Evolutionary conservation across 2,329 filamentous ascomycete species (phyloP).

Genomic region (Colletotrichum cordylinicola): DNA sequence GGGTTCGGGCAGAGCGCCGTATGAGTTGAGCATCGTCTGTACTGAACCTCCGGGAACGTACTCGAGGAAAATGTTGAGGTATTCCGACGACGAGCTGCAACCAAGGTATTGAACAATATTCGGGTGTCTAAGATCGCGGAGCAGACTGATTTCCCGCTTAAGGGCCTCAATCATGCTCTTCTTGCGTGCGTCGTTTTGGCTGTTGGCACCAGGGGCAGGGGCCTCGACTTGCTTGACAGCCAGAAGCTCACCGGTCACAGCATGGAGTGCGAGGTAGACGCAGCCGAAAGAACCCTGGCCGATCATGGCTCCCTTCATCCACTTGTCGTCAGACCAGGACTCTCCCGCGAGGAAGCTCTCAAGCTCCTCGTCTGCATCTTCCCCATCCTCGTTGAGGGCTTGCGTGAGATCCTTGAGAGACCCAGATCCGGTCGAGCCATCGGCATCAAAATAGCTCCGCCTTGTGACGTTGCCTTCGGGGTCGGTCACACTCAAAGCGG

Average conservation of each 20-base stretch:
- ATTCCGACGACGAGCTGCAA: slow-evolving; percentile 87
- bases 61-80: slow-evolving; percentile 99
- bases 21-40: slow-evolving; percentile 98
- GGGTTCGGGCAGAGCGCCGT: slow-evolving; percentile 91
- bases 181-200: slow-evolving; percentile 86
- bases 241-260: slow-evolving; percentile 95
- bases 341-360: slow-evolving; percentile 90
- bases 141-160: slow-evolving; percentile 93
- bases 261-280: slow-evolving; percentile 93
- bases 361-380: slow-evolving; percentile 88
- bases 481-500: slow-evolving; percentile 74
- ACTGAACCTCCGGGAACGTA: slow-evolving; percentile 98
- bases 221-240: slow-evolving; percentile 98
- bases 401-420: slow-evolving; percentile 86
- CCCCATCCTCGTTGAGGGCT: slow-evolving; percentile 87
- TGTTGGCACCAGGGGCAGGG: slow-evolving; percentile 77
- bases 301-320: slow-evolving; percentile 99
- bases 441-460: slow-evolving; percentile 87
- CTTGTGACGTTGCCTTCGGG: slow-evolving; percentile 74
- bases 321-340: slow-evolving; percentile 96
- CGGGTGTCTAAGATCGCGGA: slow-evolving; percentile 91
- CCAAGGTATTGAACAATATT: slow-evolving; percentile 99
- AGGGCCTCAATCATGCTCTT: slow-evolving; percentile 98
- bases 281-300: slow-evolving; percentile 96
- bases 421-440: slow-evolving; percentile 71